Conservation (phyloP, 2,329 filamentous ascomycete genomes). For the Fusarium lyarnte region DNA sequence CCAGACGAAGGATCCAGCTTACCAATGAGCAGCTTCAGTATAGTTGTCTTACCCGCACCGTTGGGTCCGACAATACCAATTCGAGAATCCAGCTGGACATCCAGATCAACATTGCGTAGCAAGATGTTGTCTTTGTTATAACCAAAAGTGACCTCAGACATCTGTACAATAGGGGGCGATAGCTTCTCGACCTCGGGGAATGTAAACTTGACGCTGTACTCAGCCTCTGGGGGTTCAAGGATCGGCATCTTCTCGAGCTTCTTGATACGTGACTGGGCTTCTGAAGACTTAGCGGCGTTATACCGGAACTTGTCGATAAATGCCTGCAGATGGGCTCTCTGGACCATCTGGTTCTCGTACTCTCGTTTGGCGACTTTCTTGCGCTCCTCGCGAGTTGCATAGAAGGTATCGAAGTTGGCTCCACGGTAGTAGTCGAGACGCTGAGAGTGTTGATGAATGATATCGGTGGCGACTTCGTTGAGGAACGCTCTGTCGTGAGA, state of each 20-base stretch:
- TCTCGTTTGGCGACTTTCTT: slow-evolving; percentile 96
- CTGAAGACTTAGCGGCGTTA: slow-evolving; percentile 97
- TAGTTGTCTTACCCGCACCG: slow-evolving; percentile 97
- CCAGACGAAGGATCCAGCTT: slow-evolving; percentile 80
- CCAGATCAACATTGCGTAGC: slow-evolving; percentile 87
- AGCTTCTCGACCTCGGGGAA: slow-evolving; percentile 98
- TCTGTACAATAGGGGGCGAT: slow-evolving; percentile 96
- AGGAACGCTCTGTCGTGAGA: slow-evolving; percentile 99
- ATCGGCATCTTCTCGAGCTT: slow-evolving; percentile 98
- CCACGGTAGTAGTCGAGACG: slow-evolving; percentile 98
- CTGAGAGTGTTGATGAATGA: slow-evolving; percentile 97
- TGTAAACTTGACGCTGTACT: slow-evolving; percentile 96
- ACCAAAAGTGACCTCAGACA: slow-evolving; percentile 91
- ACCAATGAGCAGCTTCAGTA: slow-evolving; percentile 96
- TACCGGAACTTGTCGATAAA: slow-evolving; percentile 99
- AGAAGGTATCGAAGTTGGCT: slow-evolving; percentile 97
- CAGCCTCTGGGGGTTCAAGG: slow-evolving; percentile 86
- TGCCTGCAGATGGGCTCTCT: slow-evolving; percentile 90
- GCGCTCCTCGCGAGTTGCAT: slow-evolving; percentile 95
- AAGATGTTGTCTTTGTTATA: slow-evolving; percentile 84
- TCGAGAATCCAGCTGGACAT: slow-evolving; percentile 96
- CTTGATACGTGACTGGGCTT: slow-evolving; percentile 98
- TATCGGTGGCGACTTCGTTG: slow-evolving; percentile 99
- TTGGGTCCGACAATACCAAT: slow-evolving; percentile 99
- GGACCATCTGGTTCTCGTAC: slow-evolving; percentile 98